These are phyloP conservation scores for Beauveria brongniartii DNA, from an alignment of 2,329 filamentous ascomycete genomes.

Conservation along the genomic window DNA sequence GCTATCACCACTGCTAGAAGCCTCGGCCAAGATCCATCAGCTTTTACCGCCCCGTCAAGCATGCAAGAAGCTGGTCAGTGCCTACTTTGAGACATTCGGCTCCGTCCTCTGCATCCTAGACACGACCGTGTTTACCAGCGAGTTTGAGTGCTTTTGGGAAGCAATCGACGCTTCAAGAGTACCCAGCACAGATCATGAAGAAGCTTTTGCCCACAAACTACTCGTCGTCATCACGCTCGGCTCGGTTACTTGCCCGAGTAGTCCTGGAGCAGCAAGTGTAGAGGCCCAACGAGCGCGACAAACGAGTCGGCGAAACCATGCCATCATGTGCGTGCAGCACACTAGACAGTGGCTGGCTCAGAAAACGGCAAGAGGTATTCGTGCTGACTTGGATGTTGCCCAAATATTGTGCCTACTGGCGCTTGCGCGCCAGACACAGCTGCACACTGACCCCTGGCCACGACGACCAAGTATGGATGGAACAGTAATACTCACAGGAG, in stretches of 20 bases:
- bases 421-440: constrained; percentile 19
- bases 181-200: constrained; percentile 17
- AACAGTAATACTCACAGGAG: constrained; percentile 3
- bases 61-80: constrained; percentile 33
- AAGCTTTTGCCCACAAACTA: constrained; percentile 40
- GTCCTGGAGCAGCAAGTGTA: neutral
- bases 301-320: constrained; percentile 6
- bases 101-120: constrained; percentile 45
- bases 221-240: constrained; percentile 48
- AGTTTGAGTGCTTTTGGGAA: constrained; percentile 37
- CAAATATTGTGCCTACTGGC: constrained; percentile 25
- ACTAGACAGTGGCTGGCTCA: constrained; percentile 17
- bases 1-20: neutral
- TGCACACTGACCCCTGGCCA: neutral
- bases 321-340: constrained; percentile 17
- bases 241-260: constrained; percentile 23
- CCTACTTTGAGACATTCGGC: constrained; percentile 43
- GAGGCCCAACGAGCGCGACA: neutral
- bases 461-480: neutral
- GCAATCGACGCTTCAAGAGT: constrained; percentile 2
- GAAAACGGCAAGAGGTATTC: constrained; percentile 6
- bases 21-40: neutral
- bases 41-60: constrained; percentile 20
- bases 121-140: constrained; percentile 39
- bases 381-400: constrained; percentile 8